These are phyloP conservation scores for Diaporthe capsici DNA, from an alignment of 2,329 filamentous ascomycete species.

Conservation along the genomic window DNA sequence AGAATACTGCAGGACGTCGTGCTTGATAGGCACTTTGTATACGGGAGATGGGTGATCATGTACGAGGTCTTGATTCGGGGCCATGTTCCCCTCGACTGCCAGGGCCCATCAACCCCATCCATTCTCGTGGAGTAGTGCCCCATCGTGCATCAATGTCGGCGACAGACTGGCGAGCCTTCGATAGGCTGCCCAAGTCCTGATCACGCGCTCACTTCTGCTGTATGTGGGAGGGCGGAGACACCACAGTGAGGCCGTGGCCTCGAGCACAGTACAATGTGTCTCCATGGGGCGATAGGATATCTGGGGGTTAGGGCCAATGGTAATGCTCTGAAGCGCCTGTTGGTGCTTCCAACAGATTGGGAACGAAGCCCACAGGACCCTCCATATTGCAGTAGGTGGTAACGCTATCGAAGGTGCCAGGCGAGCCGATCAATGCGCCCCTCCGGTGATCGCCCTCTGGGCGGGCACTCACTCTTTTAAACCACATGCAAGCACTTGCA, in stretches of 20 bases:
- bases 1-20: background rate
- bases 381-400: constrained; percentile 28
- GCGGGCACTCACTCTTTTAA: background rate
- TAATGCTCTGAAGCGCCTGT: background rate
- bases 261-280: background rate
- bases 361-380: constrained; percentile 27
- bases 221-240: constrained; percentile 28
- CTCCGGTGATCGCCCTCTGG: constrained; percentile 10
- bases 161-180: constrained; percentile 13
- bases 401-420: constrained; percentile 8
- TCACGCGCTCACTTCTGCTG: constrained; percentile 20
- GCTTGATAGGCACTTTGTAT: background rate
- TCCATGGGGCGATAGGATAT: background rate
- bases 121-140: constrained; percentile 21
- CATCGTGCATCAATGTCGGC: constrained; percentile 11
- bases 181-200: constrained; percentile 2
- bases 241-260: constrained; percentile 17
- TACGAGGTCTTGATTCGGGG: background rate
- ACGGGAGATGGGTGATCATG: background rate
- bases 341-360: constrained; percentile 32
- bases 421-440: constrained; percentile 25
- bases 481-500: constrained; percentile 14
- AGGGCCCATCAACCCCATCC: constrained; percentile 21
- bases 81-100: background rate
- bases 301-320: background rate